Evolutionary conservation across 2,329 filamentous ascomycete species (phyloP).

Genomic region (Corinectria fuckeliana): DNA sequence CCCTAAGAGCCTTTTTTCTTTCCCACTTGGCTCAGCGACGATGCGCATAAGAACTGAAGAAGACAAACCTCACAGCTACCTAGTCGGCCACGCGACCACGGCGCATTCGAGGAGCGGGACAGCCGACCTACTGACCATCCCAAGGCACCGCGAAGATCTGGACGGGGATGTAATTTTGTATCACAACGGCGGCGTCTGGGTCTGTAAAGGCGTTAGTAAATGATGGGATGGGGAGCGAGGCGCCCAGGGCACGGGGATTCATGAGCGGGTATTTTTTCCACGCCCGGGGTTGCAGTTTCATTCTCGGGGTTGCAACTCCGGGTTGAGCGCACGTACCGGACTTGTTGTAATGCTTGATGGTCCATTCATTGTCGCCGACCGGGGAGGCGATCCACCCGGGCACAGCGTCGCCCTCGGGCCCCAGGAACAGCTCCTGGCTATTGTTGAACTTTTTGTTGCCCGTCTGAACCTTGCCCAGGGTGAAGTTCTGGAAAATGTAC

Average conservation of each 20-base stretch:
- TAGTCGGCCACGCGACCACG: neutral
- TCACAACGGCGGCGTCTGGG: neutral
- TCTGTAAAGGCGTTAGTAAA: neutral
- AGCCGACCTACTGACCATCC: neutral
- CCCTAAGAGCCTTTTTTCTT: slow-evolving; percentile 6
- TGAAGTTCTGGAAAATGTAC: slow-evolving; percentile 18
- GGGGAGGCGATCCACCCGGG: slow-evolving; percentile 25
- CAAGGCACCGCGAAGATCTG: slow-evolving; percentile 7
- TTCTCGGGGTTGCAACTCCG: neutral
- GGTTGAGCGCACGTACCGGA: slow-evolving; percentile 9
- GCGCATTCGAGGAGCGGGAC: neutral
- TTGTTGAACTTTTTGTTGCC: neutral
- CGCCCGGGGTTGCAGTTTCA: neutral
- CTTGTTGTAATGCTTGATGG: slow-evolving; percentile 22
- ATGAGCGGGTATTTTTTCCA: neutral
- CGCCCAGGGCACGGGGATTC: too few species aligned
- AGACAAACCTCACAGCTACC: neutral
- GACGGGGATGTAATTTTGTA: slow-evolving; percentile 17
- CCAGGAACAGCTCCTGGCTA: slow-evolving; percentile 9
- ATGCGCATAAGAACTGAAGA: neutral
- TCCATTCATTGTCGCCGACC: neutral
- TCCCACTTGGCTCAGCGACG: neutral
- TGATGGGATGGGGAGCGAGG: neutral
- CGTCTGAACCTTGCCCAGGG: neutral
- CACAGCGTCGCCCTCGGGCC: neutral